Conservation (phyloP, 2,329 filamentous ascomycete genomes). For the Neonectria hederae region DNA sequence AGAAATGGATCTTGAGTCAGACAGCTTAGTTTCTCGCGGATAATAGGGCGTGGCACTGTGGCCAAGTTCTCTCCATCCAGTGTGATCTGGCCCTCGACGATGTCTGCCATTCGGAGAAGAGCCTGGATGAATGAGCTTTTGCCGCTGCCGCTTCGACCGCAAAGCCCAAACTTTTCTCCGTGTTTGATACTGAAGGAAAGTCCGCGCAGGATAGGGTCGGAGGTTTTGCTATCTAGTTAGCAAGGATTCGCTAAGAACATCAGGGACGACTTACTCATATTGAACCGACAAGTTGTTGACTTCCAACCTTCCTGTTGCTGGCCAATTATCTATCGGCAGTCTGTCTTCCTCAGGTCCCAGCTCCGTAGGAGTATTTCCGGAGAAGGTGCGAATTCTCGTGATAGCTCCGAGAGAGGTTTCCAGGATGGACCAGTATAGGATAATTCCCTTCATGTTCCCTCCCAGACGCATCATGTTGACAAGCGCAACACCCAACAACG, state of each 20-base stretch:
- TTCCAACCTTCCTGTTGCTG: constrained; percentile 34
- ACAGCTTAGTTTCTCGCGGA: constrained; percentile 52
- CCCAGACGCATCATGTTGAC: constrained; percentile 47
- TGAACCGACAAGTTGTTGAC: constrained; percentile 37
- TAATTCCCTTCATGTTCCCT: constrained; percentile 40
- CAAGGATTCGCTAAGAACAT: background rate
- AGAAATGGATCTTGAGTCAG: constrained; percentile 64
- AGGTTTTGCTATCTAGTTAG: constrained; percentile 34
- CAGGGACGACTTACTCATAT: constrained; percentile 40
- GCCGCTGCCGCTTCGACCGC: constrained; percentile 56
- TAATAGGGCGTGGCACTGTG: constrained; percentile 36
- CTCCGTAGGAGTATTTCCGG: constrained; percentile 40
- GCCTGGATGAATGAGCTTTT: constrained; percentile 54
- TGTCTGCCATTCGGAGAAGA: constrained; percentile 59
- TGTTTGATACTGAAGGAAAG: constrained; percentile 45
- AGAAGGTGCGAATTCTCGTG: constrained; percentile 42
- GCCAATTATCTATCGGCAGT: constrained; percentile 35
- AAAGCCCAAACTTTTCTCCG: constrained; percentile 53
- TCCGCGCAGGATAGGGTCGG: constrained; percentile 42
- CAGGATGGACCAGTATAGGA: constrained; percentile 43
- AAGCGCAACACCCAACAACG: constrained; percentile 50
- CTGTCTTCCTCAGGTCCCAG: constrained; percentile 26
- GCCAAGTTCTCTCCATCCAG: constrained; percentile 57
- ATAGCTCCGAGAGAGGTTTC: constrained; percentile 46
- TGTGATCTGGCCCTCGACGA: constrained; percentile 52